Base-by-base conservation (phyloP, 495 filamentous ascomycete species). In the Penicillium diatomitis region DNA sequence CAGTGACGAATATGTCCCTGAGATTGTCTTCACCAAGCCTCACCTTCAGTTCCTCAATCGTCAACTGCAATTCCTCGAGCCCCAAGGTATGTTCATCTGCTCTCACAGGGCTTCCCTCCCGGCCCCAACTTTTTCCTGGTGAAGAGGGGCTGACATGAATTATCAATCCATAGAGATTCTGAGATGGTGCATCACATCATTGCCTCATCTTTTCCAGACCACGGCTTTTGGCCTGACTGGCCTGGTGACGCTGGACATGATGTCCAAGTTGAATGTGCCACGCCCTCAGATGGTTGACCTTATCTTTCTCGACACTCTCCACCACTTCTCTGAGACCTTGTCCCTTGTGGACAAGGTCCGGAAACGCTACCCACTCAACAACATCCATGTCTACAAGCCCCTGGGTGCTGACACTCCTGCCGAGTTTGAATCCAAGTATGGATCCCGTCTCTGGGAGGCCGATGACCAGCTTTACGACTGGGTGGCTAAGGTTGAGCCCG, bases 181-280 rank as follows among this genome's bases (percentile, higher is more conserved):
- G 48, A 83, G 79, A 72, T 96, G 95, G 88, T 89, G 85, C 75
- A 83, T 89, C 62, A 84, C 84, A 43, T 86, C 90, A 48, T 83
- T 98, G 57, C 94, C 92, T 47, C 81, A 82, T 58, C 84, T 98
- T 8, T 97, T 84, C 72, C 92, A 98, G 71, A 90, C 90, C 39
- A 97, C 92, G n/a, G 91, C 92, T 36, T 96, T 98, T 57, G 92
- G 92, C 38, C 75, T 97, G 38, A 95, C 90, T 5, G 92, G 92
- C 42, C 82, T 98, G 28, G 92, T 86, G 42, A 96, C 90, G 49
- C 69, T 96, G 56, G 92, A 98, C 66, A 95, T 98, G 82, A 79
- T 97, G 28, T 90, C 90, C 51, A 88, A 89, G 63, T 73, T 96
- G 56, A 79, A 87, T 51, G 70, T 80, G 30, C 82, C 86, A 46